Evolutionary conservation across 2,329 filamentous ascomycete genomes (phyloP).

Genomic region (Microsporum canis): DNA sequence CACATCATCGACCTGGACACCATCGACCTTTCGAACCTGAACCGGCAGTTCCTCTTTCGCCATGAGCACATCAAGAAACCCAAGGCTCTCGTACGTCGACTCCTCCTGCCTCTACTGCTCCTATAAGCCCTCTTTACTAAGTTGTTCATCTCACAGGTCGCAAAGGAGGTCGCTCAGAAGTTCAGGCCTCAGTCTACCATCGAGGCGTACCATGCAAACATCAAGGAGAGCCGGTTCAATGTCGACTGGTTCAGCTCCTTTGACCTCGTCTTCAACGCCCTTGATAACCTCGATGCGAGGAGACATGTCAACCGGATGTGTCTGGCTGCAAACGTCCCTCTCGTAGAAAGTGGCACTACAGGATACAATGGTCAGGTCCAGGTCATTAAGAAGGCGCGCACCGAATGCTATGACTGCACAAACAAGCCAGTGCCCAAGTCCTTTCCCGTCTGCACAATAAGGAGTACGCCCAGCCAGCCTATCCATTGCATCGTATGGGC

Average conservation of each 20-base stretch:
- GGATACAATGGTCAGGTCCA: conserved; percentile 97
- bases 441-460: conserved; percentile 93
- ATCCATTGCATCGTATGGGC: conserved; percentile 99
- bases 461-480: conserved; percentile 87
- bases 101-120: conserved; percentile 6
- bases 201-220: conserved; percentile 83
- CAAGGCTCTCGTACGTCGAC: conserved; percentile 65
- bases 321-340: conserved; percentile 72
- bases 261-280: conserved; percentile 82
- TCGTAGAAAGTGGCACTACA: conserved; percentile 94
- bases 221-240: conserved; percentile 79
- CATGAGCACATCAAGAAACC: conserved; percentile 97
- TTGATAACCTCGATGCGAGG: conserved; percentile 89
- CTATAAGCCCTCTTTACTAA: background rate
- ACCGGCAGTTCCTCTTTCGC: conserved; percentile 92
- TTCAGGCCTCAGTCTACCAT: conserved; percentile 87
- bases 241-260: conserved; percentile 81
- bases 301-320: conserved; percentile 98
- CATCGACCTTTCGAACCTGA: conserved; percentile 94
- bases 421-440: conserved; percentile 82
- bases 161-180: conserved; percentile 76
- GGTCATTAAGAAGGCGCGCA: conserved; percentile 77
- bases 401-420: conserved; percentile 93
- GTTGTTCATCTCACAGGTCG: conserved; percentile 48
- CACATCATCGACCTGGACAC: conserved; percentile 96